phyloP scores from a whole-genome alignment of 2,329 filamentous ascomycete species.

The Sclerotiophoma versabilis region DNA sequence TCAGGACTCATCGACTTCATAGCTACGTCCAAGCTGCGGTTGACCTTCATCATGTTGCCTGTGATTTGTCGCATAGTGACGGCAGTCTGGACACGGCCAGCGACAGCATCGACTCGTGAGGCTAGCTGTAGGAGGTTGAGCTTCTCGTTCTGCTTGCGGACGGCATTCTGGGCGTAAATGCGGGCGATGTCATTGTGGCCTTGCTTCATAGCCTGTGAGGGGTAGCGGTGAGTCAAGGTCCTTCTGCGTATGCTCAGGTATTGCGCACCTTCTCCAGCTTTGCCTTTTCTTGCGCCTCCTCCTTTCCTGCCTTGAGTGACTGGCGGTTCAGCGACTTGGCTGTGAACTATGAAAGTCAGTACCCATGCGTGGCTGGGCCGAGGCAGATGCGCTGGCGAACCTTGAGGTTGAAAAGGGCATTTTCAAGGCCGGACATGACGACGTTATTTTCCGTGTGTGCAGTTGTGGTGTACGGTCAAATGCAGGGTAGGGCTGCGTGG shows the following conservation, averaged over 20 bases:
- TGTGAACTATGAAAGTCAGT: slow-evolving; percentile 60
- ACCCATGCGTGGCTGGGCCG: slow-evolving; percentile 5
- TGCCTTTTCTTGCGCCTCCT: slow-evolving; percentile 66
- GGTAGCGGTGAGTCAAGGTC: neutral
- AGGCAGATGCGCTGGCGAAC: slow-evolving; percentile 44
- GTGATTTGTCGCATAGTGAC: slow-evolving; percentile 69
- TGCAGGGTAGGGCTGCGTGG: slow-evolving; percentile 15
- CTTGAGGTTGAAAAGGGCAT: slow-evolving; percentile 69
- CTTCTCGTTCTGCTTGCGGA: slow-evolving; percentile 69
- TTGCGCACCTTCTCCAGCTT: slow-evolving; percentile 65
- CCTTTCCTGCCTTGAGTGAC: slow-evolving; percentile 67
- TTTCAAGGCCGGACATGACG: slow-evolving; percentile 67
- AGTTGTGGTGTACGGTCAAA: slow-evolving; percentile 19
- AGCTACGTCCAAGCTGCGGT: slow-evolving; percentile 66
- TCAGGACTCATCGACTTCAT: slow-evolving; percentile 71
- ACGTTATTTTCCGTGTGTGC: neutral
- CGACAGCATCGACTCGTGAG: slow-evolving; percentile 66
- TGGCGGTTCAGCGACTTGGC: slow-evolving; percentile 69
- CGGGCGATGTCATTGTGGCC: slow-evolving; percentile 67
- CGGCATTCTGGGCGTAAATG: slow-evolving; percentile 69
- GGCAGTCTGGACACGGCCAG: slow-evolving; percentile 67
- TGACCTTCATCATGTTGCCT: slow-evolving; percentile 68
- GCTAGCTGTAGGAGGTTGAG: slow-evolving; percentile 65
- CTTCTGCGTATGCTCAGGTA: neutral
- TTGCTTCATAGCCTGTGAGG: slow-evolving; percentile 63